Evolutionary conservation across 208 protist species (phyloP).

Genomic region (Porcisia hertigi): DNA sequence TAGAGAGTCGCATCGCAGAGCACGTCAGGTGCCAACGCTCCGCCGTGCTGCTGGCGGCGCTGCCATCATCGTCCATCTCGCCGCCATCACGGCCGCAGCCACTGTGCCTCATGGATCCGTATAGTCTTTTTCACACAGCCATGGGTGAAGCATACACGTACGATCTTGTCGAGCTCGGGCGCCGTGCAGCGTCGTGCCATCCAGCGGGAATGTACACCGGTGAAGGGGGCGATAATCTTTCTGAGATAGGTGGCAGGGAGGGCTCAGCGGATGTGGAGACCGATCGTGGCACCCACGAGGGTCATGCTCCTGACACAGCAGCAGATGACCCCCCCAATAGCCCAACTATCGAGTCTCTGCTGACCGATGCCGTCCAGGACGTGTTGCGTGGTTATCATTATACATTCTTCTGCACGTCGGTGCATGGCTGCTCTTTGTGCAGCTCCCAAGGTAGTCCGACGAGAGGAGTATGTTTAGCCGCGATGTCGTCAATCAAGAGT

Average conservation of each 20-base stretch:
- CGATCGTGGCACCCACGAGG: not conserved
- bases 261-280: not conserved
- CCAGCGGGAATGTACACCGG: not conserved
- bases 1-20: constrained; percentile 21
- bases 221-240: not conserved
- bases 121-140: constrained; percentile 20
- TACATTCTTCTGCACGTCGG: constrained; percentile 19
- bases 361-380: constrained; percentile 15
- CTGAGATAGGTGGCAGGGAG: not conserved
- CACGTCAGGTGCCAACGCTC: constrained; percentile 23
- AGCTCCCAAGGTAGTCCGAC: not conserved
- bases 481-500: not conserved
- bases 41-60: constrained; percentile 9
- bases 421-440: not conserved
- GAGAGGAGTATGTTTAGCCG: not conserved
- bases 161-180: constrained; percentile 16
- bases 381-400: constrained; percentile 23
- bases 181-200: not conserved
- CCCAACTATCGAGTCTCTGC: constrained; percentile 13
- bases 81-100: not conserved
- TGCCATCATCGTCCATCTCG: not conserved
- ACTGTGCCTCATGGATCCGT: constrained; percentile 22
- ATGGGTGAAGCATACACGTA: constrained; percentile 15
- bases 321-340: not conserved
- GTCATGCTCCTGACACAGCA: constrained; percentile 5